Conservation (phyloP, 352 stramenopile genomes). For the Peronospora farinosa region DNA sequence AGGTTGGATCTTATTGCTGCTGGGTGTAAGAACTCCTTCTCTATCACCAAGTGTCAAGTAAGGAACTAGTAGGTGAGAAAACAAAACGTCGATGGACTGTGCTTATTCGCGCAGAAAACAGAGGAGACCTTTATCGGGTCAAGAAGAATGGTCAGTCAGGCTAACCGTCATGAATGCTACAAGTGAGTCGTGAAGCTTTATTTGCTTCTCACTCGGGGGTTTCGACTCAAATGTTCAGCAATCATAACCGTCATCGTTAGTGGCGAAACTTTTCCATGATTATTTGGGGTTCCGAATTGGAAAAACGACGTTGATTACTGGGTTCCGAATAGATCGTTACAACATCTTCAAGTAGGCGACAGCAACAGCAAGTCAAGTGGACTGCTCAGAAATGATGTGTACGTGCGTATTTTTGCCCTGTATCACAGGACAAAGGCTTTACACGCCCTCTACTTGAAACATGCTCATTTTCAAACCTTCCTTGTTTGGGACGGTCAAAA, state of each 20-base stretch:
- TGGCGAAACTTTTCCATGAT: background rate
- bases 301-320: background rate
- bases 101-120: too few relatives aligned
- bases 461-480: constrained; percentile 23
- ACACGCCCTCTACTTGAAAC: background rate
- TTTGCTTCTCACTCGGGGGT: constrained; percentile 47
- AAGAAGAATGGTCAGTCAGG: too few relatives aligned
- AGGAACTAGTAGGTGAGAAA: too few relatives aligned
- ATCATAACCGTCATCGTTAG: too few relatives aligned
- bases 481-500: constrained; percentile 2
- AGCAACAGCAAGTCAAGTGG: constrained; percentile 9
- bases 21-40: too few relatives aligned
- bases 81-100: too few relatives aligned
- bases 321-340: background rate
- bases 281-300: background rate
- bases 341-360: constrained; percentile 10
- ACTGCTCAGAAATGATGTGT: constrained; percentile 16
- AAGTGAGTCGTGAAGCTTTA: too few relatives aligned
- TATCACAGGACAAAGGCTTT: background rate
- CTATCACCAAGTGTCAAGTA: too few relatives aligned
- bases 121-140: too few relatives aligned
- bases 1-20: too few relatives aligned
- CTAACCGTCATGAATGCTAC: too few relatives aligned
- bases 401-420: constrained; percentile 6
- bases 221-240: background rate